Conservation (phyloP, 805 yeast genomes). For the Saccharomyces eubayanus region DNA sequence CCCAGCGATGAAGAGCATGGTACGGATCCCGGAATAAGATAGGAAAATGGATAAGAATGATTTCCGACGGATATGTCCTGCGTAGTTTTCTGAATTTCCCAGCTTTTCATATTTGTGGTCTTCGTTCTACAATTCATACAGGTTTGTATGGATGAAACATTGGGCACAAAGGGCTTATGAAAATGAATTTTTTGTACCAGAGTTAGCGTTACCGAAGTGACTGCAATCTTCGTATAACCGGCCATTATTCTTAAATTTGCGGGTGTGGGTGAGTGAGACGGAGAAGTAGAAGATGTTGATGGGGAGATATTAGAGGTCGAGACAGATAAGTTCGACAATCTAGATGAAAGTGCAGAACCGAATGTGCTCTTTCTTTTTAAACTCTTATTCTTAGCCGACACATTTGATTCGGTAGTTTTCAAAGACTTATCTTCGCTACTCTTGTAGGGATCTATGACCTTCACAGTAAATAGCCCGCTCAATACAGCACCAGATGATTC, state of each 20-base stretch:
- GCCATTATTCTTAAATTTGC: slow-evolving; percentile 24
- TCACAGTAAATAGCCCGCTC: slow-evolving; percentile 66
- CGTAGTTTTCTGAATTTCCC: slow-evolving; percentile 70
- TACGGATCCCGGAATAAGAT: slow-evolving; percentile 75
- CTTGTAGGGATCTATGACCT: slow-evolving; percentile 33
- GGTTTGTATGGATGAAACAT: slow-evolving; percentile 38
- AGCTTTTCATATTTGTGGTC: slow-evolving; percentile 60
- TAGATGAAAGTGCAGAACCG: slow-evolving; percentile 14
- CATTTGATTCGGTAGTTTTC: slow-evolving; percentile 5
- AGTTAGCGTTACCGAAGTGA: slow-evolving; percentile 53
- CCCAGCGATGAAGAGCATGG: slow-evolving; percentile 72
- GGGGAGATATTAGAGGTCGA: slow-evolving; percentile 11
- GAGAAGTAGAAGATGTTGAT: slow-evolving; percentile 17
- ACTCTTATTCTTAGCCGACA: slow-evolving; percentile 12
- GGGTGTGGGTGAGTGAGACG: slow-evolving; percentile 15
- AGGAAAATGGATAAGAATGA: slow-evolving; percentile 89
- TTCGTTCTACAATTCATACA: slow-evolving; percentile 55
- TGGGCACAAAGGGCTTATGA: slow-evolving; percentile 58
- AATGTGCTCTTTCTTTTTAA: slow-evolving; percentile 9
- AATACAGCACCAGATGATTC: slow-evolving; percentile 82
- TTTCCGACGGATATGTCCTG: slow-evolving; percentile 54
- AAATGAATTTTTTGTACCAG: slow-evolving; percentile 65
- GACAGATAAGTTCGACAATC: slow-evolving; percentile 19
- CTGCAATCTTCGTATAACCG: slow-evolving; percentile 37
- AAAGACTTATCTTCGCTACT: slow-evolving; percentile 6